Conservation (phyloP, 2,329 filamentous ascomycete genomes). For the Fusarium sp. region DNA sequence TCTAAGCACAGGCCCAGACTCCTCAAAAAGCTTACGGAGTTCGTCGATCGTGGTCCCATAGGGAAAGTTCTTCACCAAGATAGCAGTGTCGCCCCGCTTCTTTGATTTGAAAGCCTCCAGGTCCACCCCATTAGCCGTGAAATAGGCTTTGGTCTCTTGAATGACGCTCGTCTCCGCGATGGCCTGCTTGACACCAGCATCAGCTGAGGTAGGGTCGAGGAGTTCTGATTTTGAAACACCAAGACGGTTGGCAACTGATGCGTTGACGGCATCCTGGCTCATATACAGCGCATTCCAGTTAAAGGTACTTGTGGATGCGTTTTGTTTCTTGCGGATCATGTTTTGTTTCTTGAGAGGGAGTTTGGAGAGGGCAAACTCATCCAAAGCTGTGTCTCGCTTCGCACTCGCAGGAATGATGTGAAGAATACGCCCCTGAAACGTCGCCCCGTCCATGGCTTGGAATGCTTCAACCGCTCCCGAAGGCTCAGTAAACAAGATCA, state of each 20-base stretch:
- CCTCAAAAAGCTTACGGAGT: slow-evolving; percentile 82
- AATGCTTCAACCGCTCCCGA: slow-evolving; percentile 83
- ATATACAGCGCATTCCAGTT: slow-evolving; percentile 99
- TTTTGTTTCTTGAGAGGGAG: slow-evolving; percentile 95
- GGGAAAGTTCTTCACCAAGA: slow-evolving; percentile 95
- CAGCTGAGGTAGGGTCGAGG: slow-evolving; percentile 93
- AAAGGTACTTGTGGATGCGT: slow-evolving; percentile 82
- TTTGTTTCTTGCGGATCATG: slow-evolving; percentile 84
- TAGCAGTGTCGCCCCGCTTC: slow-evolving; percentile 85
- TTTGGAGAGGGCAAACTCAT: slow-evolving; percentile 91
- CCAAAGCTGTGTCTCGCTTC: slow-evolving; percentile 83
- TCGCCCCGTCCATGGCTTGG: slow-evolving; percentile 80
- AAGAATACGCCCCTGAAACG: slow-evolving; percentile 91
- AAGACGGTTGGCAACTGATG: slow-evolving; percentile 85
- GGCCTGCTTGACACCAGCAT: slow-evolving; percentile 95
- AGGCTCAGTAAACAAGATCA: slow-evolving; percentile 81
- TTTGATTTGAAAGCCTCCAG: slow-evolving; percentile 89
- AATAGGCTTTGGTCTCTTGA: slow-evolving; percentile 94
- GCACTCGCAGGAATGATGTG: slow-evolving; percentile 88
- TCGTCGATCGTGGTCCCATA: slow-evolving; percentile 85
- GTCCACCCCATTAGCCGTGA: slow-evolving; percentile 87
- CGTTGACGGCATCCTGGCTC: slow-evolving; percentile 94
- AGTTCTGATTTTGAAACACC: slow-evolving; percentile 92
- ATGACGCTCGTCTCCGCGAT: slow-evolving; percentile 97
- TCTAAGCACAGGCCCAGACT: slow-evolving; percentile 82